Evolutionary conservation across 768 basidiomycete species (phyloP).

Genomic region (Myochromella boudieri): DNA sequence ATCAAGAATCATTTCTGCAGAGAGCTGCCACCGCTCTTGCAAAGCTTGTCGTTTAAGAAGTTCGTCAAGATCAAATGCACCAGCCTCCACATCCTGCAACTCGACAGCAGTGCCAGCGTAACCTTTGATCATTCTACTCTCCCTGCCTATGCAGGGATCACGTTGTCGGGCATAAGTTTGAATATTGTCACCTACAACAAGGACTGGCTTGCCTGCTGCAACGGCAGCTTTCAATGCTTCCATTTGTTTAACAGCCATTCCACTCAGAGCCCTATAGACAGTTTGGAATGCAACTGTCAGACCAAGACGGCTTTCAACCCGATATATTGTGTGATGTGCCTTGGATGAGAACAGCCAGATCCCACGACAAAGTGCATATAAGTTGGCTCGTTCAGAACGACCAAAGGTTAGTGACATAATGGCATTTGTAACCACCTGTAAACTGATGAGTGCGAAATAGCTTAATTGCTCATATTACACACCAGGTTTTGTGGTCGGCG

Average conservation of each 20-base stretch:
- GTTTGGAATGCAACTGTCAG: conserved; percentile 16
- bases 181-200: conserved; percentile 22
- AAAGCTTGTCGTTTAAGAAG: conserved; percentile 9
- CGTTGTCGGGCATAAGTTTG: conserved; percentile 14
- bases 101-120: conserved; percentile 18
- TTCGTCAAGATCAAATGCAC: conserved; percentile 19
- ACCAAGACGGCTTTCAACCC: conserved; percentile 18
- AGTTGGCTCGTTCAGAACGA: conserved; percentile 12
- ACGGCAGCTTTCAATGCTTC: conserved; percentile 12
- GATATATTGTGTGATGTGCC: conserved; percentile 15
- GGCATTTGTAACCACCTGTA: conserved; percentile 14
- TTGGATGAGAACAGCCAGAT: conserved; percentile 20
- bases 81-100: conserved; percentile 18
- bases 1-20: conserved; percentile 13
- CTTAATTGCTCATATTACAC: background rate
- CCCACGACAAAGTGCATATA: conserved; percentile 16
- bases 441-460: background rate
- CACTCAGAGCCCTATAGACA: conserved; percentile 12
- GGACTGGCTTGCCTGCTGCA: too few species aligned
- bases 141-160: conserved; percentile 15
- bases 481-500: conserved; percentile 14
- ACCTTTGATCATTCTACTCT: conserved; percentile 20
- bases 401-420: conserved; percentile 20
- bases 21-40: conserved; percentile 14
- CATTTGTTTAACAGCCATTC: conserved; percentile 13